A percentile compares a stretch with the other conserved stretches of the same genome.
Conservation (phyloP, 345 rosid species). For the Gossypium sturtianum region DNA sequence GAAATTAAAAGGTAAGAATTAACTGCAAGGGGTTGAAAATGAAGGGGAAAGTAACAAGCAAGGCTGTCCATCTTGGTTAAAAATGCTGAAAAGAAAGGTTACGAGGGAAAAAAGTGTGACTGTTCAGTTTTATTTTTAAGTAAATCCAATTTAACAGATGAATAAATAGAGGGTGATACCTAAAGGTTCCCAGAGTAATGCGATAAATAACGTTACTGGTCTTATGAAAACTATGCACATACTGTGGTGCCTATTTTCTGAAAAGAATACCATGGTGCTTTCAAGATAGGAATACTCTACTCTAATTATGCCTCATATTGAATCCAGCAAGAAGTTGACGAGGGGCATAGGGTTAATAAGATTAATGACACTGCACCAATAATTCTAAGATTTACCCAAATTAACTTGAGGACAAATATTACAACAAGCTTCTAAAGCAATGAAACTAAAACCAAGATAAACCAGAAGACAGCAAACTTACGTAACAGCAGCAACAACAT, state of each 20-base stretch:
- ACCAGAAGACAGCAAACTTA: constrained; percentile 16
- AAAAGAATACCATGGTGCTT: too few relatives aligned
- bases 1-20: not conserved
- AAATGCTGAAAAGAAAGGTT: not conserved
- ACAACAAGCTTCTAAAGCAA: constrained; percentile 15
- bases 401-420: not conserved
- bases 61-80: not conserved
- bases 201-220: too few relatives aligned
- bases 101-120: not conserved
- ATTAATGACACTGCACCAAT: not conserved
- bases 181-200: not conserved
- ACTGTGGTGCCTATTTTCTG: too few relatives aligned
- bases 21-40: not conserved
- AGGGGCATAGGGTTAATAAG: not conserved
- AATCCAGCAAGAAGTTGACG: not conserved
- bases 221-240: too few relatives aligned
- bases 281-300: not conserved
- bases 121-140: not conserved
- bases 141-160: too few relatives aligned
- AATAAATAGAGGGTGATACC: not conserved
- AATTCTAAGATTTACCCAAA: not conserved
- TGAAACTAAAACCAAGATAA: constrained; percentile 13
- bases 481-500: constrained; percentile 10
- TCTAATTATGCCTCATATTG: too few relatives aligned
- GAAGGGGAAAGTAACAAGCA: not conserved